Evolutionary conservation across 257 asterid species (phyloP).

Genomic region (Jacaranda copaia): DNA sequence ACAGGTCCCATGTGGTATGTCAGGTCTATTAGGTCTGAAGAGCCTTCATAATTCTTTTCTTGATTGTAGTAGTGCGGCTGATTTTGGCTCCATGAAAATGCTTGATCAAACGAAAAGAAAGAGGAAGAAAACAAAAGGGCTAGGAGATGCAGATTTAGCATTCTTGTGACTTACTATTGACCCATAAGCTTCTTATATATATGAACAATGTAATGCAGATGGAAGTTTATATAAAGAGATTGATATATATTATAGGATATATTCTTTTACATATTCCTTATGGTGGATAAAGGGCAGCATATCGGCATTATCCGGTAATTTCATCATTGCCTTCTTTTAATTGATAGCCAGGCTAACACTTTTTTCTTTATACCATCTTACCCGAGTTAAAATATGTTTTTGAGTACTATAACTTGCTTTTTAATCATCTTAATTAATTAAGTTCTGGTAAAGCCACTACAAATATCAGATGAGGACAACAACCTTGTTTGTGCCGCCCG

Average conservation of each 20-base stretch:
- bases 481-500: too few relatives aligned
- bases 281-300: constrained; percentile 37
- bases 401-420: too few relatives aligned
- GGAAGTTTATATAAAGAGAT: neutral
- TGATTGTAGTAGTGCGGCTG: constrained; percentile 36
- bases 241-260: neutral
- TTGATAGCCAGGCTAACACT: constrained; percentile 45
- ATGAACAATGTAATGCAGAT: constrained; percentile 21
- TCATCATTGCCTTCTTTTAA: constrained; percentile 51
- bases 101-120: constrained; percentile 30
- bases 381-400: constrained; percentile 19
- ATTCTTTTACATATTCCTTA: constrained; percentile 21
- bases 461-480: too few relatives aligned
- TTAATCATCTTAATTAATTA: too few relatives aligned
- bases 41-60: constrained; percentile 71
- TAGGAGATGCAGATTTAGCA: constrained; percentile 40
- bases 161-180: neutral
- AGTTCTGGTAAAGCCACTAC: too few relatives aligned
- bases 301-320: constrained; percentile 32
- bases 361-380: constrained; percentile 42
- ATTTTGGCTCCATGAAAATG: constrained; percentile 39
- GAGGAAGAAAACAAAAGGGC: constrained; percentile 34
- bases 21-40: constrained; percentile 69
- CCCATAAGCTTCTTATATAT: neutral
- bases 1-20: constrained; percentile 89